phyloP scores from a whole-genome alignment of 192 early-diverging fungal genomes.

The Pilaira anomala region DNA sequence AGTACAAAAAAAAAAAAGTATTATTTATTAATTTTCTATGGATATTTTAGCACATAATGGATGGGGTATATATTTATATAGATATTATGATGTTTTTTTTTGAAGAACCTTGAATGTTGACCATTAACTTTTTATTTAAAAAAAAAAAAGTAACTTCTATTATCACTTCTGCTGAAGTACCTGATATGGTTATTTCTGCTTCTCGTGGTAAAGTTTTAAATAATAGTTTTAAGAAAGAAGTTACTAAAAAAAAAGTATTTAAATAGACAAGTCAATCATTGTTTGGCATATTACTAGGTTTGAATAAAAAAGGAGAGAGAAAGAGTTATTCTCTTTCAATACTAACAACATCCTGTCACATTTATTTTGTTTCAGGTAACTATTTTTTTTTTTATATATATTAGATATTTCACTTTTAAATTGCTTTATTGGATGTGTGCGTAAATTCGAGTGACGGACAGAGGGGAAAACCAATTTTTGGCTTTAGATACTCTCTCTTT shows the following conservation, averaged over 20 bases:
- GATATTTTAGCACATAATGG: slow-evolving; percentile 27
- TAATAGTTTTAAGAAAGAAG: background rate
- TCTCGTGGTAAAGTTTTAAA: slow-evolving; percentile 81
- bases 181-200: slow-evolving; percentile 92
- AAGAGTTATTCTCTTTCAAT: background rate
- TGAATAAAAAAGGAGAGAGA: background rate
- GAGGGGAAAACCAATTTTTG: no score
- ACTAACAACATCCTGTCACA: background rate
- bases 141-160: slow-evolving; percentile 78
- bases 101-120: background rate
- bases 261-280: slow-evolving; percentile 91
- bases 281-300: slow-evolving; percentile 84
- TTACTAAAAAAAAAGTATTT: background rate
- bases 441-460: no score
- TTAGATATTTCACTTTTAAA: no score
- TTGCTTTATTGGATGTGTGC: no score
- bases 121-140: no score
- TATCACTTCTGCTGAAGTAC: slow-evolving; percentile 91
- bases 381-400: slow-evolving; percentile 3
- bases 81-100: background rate
- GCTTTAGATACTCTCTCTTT: no score
- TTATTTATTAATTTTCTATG: background rate
- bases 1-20: background rate
- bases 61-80: slow-evolving; percentile 24
- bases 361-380: background rate